Evolutionary conservation across 805 yeast genomes (phyloP).

Genomic region (Scheffersomyces lignosus): DNA sequence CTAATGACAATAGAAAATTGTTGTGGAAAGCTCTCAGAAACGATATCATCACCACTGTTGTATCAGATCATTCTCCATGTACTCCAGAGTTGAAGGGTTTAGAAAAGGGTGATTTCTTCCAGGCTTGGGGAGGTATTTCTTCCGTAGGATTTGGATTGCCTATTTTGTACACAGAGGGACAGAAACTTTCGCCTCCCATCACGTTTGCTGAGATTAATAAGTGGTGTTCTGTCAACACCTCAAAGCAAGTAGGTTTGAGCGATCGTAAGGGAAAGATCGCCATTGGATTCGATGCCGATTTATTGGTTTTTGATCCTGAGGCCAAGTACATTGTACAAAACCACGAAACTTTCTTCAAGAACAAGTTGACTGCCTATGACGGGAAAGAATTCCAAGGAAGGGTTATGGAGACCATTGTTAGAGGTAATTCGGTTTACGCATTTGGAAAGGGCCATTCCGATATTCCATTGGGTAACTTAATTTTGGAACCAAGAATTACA

Average conservation of each 20-base stretch:
- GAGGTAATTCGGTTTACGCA: conserved; percentile 72
- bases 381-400: conserved; percentile 69
- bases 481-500: conserved; percentile 56
- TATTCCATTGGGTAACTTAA: conserved; percentile 56
- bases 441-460: conserved; percentile 54
- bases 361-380: conserved; percentile 85
- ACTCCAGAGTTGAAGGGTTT: conserved; percentile 86
- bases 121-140: conserved; percentile 96
- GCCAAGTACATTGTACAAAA: conserved; percentile 51
- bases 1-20: conserved; percentile 64
- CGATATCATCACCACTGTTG: conserved; percentile 76
- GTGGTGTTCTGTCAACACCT: conserved; percentile 85
- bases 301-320: conserved; percentile 74
- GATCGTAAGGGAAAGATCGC: conserved; percentile 71
- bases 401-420: conserved; percentile 74
- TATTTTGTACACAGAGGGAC: conserved; percentile 73
- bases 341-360: conserved; percentile 67
- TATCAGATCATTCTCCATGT: conserved; percentile 95
- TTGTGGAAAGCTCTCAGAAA: conserved; percentile 77
- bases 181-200: conserved; percentile 50
- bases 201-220: conserved; percentile 60
- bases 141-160: conserved; percentile 92
- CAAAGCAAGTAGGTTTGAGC: conserved; percentile 77
- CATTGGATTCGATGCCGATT: conserved; percentile 85
- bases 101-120: conserved; percentile 80